A percentile compares a stretch with the other conserved stretches of the same genome.
Evolutionary conservation across 2,329 filamentous ascomycete genomes (phyloP).

Genomic region (Sporothrix variecibatus): DNA sequence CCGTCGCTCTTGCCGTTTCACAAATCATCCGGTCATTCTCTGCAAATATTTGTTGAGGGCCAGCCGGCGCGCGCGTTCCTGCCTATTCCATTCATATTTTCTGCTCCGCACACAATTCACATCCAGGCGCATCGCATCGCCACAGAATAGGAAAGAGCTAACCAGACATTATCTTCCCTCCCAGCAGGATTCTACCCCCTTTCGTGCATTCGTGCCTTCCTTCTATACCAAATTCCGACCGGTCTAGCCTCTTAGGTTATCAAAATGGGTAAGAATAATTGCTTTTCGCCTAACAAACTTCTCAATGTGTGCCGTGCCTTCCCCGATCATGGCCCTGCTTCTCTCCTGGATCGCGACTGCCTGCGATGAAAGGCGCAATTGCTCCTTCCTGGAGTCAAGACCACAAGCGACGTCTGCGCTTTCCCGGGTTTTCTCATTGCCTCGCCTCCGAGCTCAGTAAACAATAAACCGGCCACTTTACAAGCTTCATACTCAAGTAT

Average conservation of each 20-base stretch:
- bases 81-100: background rate
- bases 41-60: background rate
- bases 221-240: slow-evolving; percentile 15
- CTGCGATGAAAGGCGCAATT: background rate
- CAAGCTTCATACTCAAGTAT: background rate
- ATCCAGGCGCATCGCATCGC: background rate
- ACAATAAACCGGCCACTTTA: background rate
- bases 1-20: slow-evolving; percentile 16
- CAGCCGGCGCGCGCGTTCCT: background rate
- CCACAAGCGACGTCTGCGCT: background rate
- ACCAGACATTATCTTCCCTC: background rate
- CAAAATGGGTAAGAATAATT: slow-evolving; percentile 51
- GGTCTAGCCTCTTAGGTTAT: slow-evolving; percentile 28
- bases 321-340: background rate
- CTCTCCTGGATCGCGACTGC: background rate
- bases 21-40: slow-evolving; percentile 7
- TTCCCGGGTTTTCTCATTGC: background rate
- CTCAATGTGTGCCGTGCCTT: background rate
- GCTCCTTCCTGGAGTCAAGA: background rate
- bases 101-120: background rate
- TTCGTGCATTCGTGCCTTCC: slow-evolving; percentile 28
- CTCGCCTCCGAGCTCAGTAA: background rate
- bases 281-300: slow-evolving; percentile 22
- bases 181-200: slow-evolving; percentile 9
- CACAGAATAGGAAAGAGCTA: slow-evolving; percentile 16